A percentile compares a stretch with the other conserved stretches of the same genome.
Conservation (phyloP, 192 early-diverging fungal genomes). For the Lobulomyces angularis region DNA sequence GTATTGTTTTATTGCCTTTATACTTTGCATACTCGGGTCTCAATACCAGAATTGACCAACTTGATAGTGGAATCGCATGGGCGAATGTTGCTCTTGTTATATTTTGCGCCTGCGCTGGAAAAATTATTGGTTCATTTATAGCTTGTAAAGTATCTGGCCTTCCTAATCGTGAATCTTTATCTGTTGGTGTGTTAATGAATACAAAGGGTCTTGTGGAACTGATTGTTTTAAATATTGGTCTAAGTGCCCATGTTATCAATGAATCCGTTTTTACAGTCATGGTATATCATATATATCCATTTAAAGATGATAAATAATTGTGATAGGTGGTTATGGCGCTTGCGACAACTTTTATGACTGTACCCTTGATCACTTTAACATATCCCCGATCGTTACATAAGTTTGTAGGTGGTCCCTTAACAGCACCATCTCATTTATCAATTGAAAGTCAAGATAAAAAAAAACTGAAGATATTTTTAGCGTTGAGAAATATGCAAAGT, state of each 20-base stretch:
- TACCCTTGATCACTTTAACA: conserved; percentile 57
- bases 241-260: conserved; percentile 72
- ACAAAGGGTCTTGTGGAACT: conserved; percentile 92
- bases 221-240: conserved; percentile 89
- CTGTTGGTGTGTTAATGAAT: conserved; percentile 87
- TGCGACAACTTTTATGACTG: conserved; percentile 79
- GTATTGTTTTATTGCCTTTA: conserved; percentile 78
- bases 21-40: conserved; percentile 91
- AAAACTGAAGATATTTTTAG: too few species aligned
- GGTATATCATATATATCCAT: too few species aligned
- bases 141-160: conserved; percentile 58
- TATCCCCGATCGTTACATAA: too few species aligned
- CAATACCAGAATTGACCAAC: conserved; percentile 67
- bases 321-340: conserved; percentile 72
- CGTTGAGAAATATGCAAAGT: too few species aligned
- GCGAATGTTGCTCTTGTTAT: conserved; percentile 64
- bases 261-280: conserved; percentile 5
- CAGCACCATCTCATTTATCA: too few species aligned
- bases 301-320: too few species aligned
- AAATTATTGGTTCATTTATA: conserved; percentile 66
- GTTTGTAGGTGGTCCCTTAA: too few species aligned
- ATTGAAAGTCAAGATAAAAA: too few species aligned
- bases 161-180: conserved; percentile 68
- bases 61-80: conserved; percentile 62
- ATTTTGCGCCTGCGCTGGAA: conserved; percentile 67